Conservation (phyloP, 352 stramenopile species). For the Phytophthora uliginosa region DNA sequence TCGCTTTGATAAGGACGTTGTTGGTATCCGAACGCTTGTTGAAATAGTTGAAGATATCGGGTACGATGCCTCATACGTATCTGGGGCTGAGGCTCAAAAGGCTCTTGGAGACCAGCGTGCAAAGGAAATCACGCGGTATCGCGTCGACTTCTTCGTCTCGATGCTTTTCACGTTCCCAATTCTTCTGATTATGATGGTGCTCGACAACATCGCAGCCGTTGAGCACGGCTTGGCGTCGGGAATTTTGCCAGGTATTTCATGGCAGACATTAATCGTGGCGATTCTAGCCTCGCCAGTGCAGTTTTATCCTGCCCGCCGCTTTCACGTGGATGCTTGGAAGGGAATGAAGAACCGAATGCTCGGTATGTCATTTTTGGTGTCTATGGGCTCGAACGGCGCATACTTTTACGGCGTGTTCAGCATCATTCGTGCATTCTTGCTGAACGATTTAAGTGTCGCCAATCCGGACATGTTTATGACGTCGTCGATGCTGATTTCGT, state of each 20-base stretch:
- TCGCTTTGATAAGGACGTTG: slow-evolving; percentile 77
- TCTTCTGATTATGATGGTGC: slow-evolving; percentile 93
- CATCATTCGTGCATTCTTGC: slow-evolving; percentile 76
- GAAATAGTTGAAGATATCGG: slow-evolving; percentile 92
- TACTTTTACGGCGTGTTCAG: slow-evolving; percentile 97
- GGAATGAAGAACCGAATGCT: slow-evolving; percentile 90
- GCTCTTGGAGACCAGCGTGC: slow-evolving; percentile 85
- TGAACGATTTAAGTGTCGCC: slow-evolving; percentile 73
- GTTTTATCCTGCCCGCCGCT: slow-evolving; percentile 94
- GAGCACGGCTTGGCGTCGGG: slow-evolving; percentile 54
- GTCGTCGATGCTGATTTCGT: slow-evolving; percentile 98
- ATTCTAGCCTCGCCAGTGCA: slow-evolving; percentile 96
- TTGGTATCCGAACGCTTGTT: slow-evolving; percentile 86
- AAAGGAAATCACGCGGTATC: slow-evolving; percentile 85
- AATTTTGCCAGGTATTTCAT: slow-evolving; percentile 75
- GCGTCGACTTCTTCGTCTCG: slow-evolving; percentile 87
- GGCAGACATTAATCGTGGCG: slow-evolving; percentile 79
- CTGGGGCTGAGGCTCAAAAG: slow-evolving; percentile 74
- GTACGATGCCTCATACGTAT: slow-evolving; percentile 89
- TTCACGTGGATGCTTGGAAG: slow-evolving; percentile 96
- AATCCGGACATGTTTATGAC: slow-evolving; percentile 98
- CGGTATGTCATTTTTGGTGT: slow-evolving; percentile 98
- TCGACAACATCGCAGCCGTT: slow-evolving; percentile 80
- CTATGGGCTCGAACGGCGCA: slow-evolving; percentile 96
- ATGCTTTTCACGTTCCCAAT: slow-evolving; percentile 96